Percentiles rank a stretch among this genome's conserved stretches.
Conservation (phyloP, 106 monocot genomes). For the Platanthera guangdongensis region DNA sequence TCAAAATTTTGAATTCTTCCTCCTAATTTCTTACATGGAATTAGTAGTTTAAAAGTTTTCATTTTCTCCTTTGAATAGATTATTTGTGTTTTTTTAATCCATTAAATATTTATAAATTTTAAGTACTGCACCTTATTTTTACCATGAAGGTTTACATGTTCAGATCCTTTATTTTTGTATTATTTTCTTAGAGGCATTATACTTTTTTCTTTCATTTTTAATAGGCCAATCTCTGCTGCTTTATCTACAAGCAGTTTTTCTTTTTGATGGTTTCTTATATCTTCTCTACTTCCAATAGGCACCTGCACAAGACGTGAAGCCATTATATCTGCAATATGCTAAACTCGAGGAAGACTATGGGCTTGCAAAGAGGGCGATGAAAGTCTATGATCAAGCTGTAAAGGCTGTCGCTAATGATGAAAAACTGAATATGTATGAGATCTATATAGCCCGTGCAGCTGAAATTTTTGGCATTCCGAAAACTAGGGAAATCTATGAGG, state of each 20-base stretch:
- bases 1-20: not conserved
- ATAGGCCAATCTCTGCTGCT: not conserved
- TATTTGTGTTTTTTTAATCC: not conserved
- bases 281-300: constrained; percentile 38
- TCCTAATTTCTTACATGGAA: not conserved
- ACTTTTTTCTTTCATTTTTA: not conserved
- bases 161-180: not conserved
- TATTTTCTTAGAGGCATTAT: not conserved
- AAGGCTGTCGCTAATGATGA: constrained; percentile 73
- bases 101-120: not conserved
- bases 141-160: not conserved
- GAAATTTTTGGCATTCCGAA: constrained; percentile 97
- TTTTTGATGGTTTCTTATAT: not conserved
- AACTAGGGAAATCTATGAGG: constrained; percentile 96
- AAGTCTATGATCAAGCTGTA: constrained; percentile 91
- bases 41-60: not conserved
- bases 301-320: constrained; percentile 82
- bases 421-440: constrained; percentile 94
- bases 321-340: constrained; percentile 84
- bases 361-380: constrained; percentile 86
- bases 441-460: constrained; percentile 89
- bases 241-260: not conserved
- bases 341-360: constrained; percentile 95
- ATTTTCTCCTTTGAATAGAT: not conserved
- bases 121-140: not conserved